A percentile compares a stretch with the other conserved stretches of the same genome.
These are phyloP conservation scores for Chlorokybus atmophyticus DNA, from an alignment of 139 green algal genomes.

Conservation along the genomic window DNA sequence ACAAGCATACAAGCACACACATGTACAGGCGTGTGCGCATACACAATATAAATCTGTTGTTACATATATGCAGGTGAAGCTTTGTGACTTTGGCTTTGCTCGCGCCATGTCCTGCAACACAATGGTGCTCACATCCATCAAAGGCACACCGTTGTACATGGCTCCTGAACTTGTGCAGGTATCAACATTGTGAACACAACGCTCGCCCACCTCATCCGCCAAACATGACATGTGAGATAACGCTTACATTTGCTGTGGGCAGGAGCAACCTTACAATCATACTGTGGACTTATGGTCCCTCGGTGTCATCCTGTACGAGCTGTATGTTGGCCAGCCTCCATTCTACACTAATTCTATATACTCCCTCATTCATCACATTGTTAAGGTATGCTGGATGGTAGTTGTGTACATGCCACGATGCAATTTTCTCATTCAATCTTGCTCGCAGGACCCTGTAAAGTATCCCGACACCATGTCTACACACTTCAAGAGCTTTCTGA, in stretches of 20 bases:
- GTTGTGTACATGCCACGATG: no score
- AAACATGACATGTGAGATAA: no score
- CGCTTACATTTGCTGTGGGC: no score
- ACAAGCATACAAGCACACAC: no score
- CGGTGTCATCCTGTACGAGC: conserved; percentile 97
- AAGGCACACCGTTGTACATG: conserved; percentile 95
- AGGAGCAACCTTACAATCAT: conserved; percentile 85
- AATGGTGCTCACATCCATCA: conserved; percentile 46
- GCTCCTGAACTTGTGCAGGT: conserved; percentile 94
- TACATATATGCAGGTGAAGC: conserved; percentile 66
- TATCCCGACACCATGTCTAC: conserved; percentile 73
- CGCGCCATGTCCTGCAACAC: conserved; percentile 77
- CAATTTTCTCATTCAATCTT: no score
- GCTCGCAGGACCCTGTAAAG: conserved; percentile 57
- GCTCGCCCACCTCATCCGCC: no score
- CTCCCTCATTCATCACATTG: conserved; percentile 84
- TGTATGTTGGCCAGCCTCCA: conserved; percentile 85
- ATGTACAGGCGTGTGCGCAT: no score
- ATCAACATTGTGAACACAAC: no score
- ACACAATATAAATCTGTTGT: no score
- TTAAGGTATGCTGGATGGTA: conserved; percentile 38
- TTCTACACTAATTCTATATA: conserved; percentile 99
- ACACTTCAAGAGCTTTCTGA: conserved; percentile 83
- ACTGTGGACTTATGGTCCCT: conserved; percentile 92
- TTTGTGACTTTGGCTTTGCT: conserved; percentile 89